Evolutionary conservation across 352 stramenopile species (phyloP).

Genomic region (Lagenidium giganteum): DNA sequence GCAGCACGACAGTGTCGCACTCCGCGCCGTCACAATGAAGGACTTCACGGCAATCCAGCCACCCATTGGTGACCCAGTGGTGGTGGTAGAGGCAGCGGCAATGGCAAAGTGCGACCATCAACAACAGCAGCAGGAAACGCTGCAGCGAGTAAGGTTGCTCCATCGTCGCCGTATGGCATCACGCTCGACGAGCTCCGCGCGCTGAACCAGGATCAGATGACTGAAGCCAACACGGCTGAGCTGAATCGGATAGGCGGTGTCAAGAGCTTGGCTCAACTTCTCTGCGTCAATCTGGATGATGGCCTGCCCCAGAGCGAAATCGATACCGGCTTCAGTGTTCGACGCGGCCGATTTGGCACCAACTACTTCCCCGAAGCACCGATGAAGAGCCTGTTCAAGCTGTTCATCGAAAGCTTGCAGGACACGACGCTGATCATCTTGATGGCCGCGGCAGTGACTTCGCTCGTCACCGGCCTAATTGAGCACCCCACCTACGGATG

Average conservation of each 20-base stretch:
- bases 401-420: conserved; percentile 87
- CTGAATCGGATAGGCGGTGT: conserved; percentile 59
- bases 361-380: conserved; percentile 74
- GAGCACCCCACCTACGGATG: conserved; percentile 81
- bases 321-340: conserved; percentile 43
- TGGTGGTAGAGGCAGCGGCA: conserved; percentile 42
- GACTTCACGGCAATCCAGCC: too few species aligned
- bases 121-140: conserved; percentile 17
- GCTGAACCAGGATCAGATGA: conserved; percentile 82
- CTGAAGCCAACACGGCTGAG: conserved; percentile 57
- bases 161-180: conserved; percentile 65
- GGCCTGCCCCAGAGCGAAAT: conserved; percentile 57
- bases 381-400: conserved; percentile 69
- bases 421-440: conserved; percentile 90
- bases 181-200: conserved; percentile 57
- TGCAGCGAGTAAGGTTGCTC: conserved; percentile 63
- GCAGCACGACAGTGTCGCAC: too few species aligned
- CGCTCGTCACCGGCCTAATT: conserved; percentile 74
- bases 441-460: conserved; percentile 82
- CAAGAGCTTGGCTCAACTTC: conserved; percentile 34
- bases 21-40: too few species aligned
- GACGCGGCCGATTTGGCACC: conserved; percentile 47
- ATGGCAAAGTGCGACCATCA: conserved; percentile 26
- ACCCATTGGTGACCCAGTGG: too few species aligned
- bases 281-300: conserved; percentile 73